Percentiles rank a stretch among this genome's conserved stretches.
These are phyloP conservation scores for Platanus orientalis DNA, from an alignment of 164 flowering plant genomes.

Conservation along the genomic window DNA sequence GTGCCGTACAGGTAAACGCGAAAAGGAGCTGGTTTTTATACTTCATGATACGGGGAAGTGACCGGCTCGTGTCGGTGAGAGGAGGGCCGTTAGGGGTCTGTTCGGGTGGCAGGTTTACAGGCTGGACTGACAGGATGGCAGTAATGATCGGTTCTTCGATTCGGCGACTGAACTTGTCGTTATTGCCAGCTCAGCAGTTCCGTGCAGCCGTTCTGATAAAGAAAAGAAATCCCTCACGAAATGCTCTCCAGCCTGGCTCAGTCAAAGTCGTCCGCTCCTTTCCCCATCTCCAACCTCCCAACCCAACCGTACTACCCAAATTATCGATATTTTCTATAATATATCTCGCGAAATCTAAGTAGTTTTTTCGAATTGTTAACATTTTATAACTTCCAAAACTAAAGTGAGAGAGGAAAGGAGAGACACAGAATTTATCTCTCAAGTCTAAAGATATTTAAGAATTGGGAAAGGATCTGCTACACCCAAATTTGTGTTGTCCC, in stretches of 20 bases:
- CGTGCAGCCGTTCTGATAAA: slow-evolving; percentile 30
- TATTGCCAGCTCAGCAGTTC: slow-evolving; percentile 53
- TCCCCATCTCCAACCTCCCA: too few relatives aligned
- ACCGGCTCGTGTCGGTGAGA: slow-evolving; percentile 32
- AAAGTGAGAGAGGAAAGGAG: background rate
- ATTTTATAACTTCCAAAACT: background rate
- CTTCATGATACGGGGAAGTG: background rate
- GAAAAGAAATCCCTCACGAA: slow-evolving; percentile 17
- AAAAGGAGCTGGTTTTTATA: slow-evolving; percentile 6
- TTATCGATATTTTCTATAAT: background rate
- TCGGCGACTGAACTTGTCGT: slow-evolving; percentile 71
- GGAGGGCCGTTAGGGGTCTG: slow-evolving; percentile 22
- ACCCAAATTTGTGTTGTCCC: too few relatives aligned
- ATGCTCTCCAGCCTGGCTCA: slow-evolving; percentile 59
- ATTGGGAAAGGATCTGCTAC: too few relatives aligned
- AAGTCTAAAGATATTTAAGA: background rate
- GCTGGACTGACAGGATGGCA: slow-evolving; percentile 47
- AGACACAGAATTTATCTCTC: background rate
- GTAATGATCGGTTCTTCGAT: slow-evolving; percentile 56
- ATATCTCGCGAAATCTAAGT: background rate
- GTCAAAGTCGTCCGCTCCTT: slow-evolving; percentile 14
- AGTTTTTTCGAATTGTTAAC: background rate
- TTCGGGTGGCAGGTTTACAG: slow-evolving; percentile 45
- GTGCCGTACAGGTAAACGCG: slow-evolving; percentile 23
- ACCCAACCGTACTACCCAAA: background rate